Base-by-base conservation (phyloP, 345 rosid species). In the Camelina laxa region DNA sequence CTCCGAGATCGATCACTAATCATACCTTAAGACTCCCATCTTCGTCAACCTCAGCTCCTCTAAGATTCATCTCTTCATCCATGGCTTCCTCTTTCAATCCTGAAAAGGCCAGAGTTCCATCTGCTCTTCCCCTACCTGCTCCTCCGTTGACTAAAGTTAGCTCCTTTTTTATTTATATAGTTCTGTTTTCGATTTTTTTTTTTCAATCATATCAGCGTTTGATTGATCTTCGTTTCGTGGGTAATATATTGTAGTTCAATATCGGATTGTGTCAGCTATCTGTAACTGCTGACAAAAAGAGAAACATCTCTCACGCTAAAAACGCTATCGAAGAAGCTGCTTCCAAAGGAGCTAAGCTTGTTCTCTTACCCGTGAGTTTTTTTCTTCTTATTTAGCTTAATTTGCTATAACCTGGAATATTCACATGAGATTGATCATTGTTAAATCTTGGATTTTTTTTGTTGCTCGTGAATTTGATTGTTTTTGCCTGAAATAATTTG, bases 191-290 rank as follows among this genome's bases (percentile, higher is more conserved):
- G 21, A 11, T 3, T 8, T 56, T 13, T 48, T n/a, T 15, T 17
- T 60, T 1, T 15, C 36, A 7, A 47, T 54, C 42, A 9, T 35
- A 36, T 60, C 14, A 38, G 49, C 53, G 2, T 48, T 60, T 62
- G 67, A 22, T 22, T 33, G 53, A 44, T 57, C 70, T 45, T 64
- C 45, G 66, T 68, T 74, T 63, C 27, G 11, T 41, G 4, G 42
- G 65, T 2, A 13, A 17, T 7, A 17, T 7, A 7, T 44, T 65
- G 73, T 66, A 91, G 97, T 94, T 94, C 77, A 91, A 86, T 59
- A 88, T 92, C 44, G 94, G 92, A 68, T 74, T 90, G 60, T 95
- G 99, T 79, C 97, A 95, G 73, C 70, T 95, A 22, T 78, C 85
- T 21, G 94, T 92, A 20, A 85, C 96, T 16, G 54, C 87, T 8